Evolutionary conservation across 2,329 filamentous ascomycete species (phyloP), one percentile per base, ranked within the genome.

Genomic region (Neofusicoccum ribis): DNA sequence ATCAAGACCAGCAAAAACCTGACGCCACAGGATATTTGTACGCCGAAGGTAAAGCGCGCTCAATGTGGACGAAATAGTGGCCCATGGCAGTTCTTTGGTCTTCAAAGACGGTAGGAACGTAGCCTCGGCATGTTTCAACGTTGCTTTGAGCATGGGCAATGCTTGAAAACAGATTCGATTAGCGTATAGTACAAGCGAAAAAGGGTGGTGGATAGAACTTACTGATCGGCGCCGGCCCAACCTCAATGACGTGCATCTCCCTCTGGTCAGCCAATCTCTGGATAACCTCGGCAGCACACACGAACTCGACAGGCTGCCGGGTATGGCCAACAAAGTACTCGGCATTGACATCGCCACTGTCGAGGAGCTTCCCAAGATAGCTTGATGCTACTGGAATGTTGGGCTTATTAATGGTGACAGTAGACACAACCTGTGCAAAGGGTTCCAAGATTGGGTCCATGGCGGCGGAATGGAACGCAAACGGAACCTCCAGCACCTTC

Each of bases 371-470:
- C 0, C 41, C 41, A 3, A 59, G 39, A 9, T 20, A 59, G 41
- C 54, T 59, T 3, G 54, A 59, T 3, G 11, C 23, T 1, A 59
- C 15, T 3, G 54, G 54, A 20, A 59, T 59, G 23, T 37, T 46
- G 6, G 27, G 54, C 15, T 15, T 1, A 70, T 17, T 3, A 3
- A 23, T 23, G 23, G 23, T 23, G 23, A 23, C 23, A 23, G 7
- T 23, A 0, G 68, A 63, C 4, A 62, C 63, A n/a, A 65, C 47
- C 17, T 56, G 37, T 3, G 63, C 39, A 14, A 72, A 66, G 17
- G 67, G 65, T 1, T 67, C 58, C 11, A 71, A 27, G 3, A 73
- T 73, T 8, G 71, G 69, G 50, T 73, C 72, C 71, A 73, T 70
- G 1, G 68, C 69, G 7, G 66, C 54, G 0, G 72, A 71, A 63